Conservation (phyloP, 768 basidiomycete species). For the Cantharellus cinnabarinus region DNA sequence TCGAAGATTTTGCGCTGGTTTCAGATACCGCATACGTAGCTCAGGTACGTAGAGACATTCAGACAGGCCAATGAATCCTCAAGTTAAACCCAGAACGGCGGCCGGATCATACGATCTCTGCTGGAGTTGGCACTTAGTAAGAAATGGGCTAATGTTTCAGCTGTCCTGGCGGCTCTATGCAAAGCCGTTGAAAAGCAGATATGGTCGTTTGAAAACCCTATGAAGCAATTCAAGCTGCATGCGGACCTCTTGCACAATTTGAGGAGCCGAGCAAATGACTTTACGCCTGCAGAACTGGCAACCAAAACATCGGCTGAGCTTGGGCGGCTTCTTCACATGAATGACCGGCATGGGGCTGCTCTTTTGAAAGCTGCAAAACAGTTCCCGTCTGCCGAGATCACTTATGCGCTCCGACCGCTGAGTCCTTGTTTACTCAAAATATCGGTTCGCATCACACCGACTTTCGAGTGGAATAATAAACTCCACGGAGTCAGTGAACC, state of each 20-base stretch:
- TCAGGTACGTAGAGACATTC: slow-evolving; percentile 24
- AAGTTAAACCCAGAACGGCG: slow-evolving; percentile 36
- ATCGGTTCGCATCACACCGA: slow-evolving; percentile 34
- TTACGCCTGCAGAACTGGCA: slow-evolving; percentile 52
- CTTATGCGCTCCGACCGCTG: slow-evolving; percentile 57
- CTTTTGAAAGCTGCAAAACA: slow-evolving; percentile 62
- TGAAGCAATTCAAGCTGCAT: slow-evolving; percentile 64
- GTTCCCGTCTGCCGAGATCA: slow-evolving; percentile 55
- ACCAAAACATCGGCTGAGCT: slow-evolving; percentile 42
- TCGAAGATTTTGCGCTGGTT: slow-evolving; percentile 90
- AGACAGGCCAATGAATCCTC: neutral
- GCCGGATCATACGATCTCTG: slow-evolving; percentile 82
- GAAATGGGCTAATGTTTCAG: slow-evolving; percentile 72
- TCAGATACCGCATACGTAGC: slow-evolving; percentile 89
- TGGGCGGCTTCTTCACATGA: slow-evolving; percentile 66
- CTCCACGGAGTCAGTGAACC: slow-evolving; percentile 60
- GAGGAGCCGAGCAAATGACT: slow-evolving; percentile 63
- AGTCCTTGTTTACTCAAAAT: slow-evolving; percentile 69
- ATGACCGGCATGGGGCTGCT: slow-evolving; percentile 64
- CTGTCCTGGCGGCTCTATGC: slow-evolving; percentile 71
- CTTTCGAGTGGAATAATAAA: slow-evolving; percentile 65
- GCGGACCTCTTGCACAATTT: slow-evolving; percentile 60
- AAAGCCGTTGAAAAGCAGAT: slow-evolving; percentile 82
- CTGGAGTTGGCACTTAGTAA: slow-evolving; percentile 85
- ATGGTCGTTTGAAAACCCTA: slow-evolving; percentile 89